Evolutionary conservation across 2,329 filamentous ascomycete species (phyloP), one percentile per base, ranked within the genome.

Genomic region (Arthrobotrys entomopaga): DNA sequence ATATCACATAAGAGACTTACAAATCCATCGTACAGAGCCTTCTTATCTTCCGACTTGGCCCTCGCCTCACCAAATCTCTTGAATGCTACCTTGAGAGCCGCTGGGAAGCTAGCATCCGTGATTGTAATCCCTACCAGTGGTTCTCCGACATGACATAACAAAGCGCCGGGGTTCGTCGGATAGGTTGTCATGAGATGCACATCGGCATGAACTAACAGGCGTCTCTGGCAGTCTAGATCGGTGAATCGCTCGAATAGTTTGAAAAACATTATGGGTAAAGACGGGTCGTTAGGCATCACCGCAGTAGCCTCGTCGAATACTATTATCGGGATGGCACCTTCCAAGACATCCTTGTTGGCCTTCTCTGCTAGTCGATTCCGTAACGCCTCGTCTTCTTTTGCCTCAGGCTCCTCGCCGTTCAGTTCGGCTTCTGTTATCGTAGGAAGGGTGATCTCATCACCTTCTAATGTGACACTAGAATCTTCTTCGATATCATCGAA

Each of bases 301-400:
- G 90, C 92, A 83, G 89, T 88, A 4, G 93, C 90, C 20, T 92
- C 88, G 79, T 97, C 92, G 79, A 97, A 97, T 54, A 99, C 91
- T 43, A 94, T 93, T 65, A 93, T 87, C 1, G 95, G 93, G 77
- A 99, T 97, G 15, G 92, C 95, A n/a, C 95, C 95, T 73, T 91
- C 91, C 76, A 97, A 85, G 8, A 92, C 92, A 2, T 94, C 93
- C 54, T 93, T 94, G 67, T 85, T 84, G 13, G 42, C 86, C 86
- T 15, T 91, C 82, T 75, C 87, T 88, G 79, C 90, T 85, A 76
- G 96, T 64, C 82, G 82, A 78, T 87, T 83, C 0, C 84, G 85
- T 38, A 86, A 79, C 59, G 84, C 79, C 48, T 83, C 76, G 53
- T 53, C 76, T 46, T 24, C 69, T 73, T 43, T 38, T 69, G 19